Percentiles rank a stretch among this genome's conserved stretches.
phyloP scores from a whole-genome alignment of 2,329 filamentous ascomycete genomes.

The Diaporthe batatas region DNA sequence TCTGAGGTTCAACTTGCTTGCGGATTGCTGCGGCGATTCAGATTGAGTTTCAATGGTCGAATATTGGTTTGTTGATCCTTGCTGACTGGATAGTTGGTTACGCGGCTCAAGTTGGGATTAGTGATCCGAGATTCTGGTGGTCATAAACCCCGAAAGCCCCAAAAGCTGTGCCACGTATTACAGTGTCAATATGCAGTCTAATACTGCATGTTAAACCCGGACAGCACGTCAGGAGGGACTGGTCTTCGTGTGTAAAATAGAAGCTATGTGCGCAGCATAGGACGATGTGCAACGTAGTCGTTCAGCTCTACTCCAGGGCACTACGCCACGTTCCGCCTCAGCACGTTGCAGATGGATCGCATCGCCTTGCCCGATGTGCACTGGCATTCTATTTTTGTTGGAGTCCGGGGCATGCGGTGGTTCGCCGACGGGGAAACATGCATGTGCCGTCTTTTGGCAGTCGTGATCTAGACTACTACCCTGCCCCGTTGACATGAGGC shows the following conservation, averaged over 20 bases:
- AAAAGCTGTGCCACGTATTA: neutral
- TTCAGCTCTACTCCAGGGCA: neutral
- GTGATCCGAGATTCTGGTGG: neutral
- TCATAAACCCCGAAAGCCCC: neutral
- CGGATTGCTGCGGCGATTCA: neutral
- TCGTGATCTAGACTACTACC: neutral
- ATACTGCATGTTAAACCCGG: neutral
- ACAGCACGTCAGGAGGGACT: neutral
- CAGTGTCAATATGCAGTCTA: neutral
- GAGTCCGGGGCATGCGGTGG: neutral
- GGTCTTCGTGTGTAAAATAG: slow-evolving; percentile 7
- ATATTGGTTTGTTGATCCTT: neutral
- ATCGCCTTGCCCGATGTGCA: neutral
- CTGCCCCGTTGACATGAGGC: slow-evolving; percentile 2
- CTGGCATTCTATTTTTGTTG: slow-evolving; percentile 7
- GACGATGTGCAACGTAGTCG: neutral
- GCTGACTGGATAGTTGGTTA: neutral
- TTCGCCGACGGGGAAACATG: neutral
- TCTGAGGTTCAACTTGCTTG: slow-evolving; percentile 1
- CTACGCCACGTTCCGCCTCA: neutral
- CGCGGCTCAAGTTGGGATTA: neutral
- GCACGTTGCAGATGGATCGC: no score
- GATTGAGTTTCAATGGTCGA: slow-evolving; percentile 4
- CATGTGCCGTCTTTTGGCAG: neutral
- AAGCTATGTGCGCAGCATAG: neutral